These are phyloP conservation scores for Articulospora tetracladia DNA, from an alignment of 495 filamentous ascomycete genomes.

Conservation along the genomic window DNA sequence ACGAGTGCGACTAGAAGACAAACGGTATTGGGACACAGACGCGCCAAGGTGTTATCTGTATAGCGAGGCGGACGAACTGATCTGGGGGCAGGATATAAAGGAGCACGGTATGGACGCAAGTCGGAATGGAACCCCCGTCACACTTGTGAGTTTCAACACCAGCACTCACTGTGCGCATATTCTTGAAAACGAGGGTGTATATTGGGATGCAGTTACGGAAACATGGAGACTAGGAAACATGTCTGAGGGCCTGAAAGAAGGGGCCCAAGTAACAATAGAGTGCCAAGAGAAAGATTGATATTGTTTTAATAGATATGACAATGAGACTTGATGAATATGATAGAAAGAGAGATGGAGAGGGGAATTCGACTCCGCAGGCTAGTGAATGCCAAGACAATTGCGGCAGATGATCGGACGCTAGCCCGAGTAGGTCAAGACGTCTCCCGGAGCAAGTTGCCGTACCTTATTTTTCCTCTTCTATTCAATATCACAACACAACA, in stretches of 20 bases:
- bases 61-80: constrained; percentile 30
- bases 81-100: constrained; percentile 30
- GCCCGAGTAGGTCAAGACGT: too few species aligned
- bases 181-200: not conserved
- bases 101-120: constrained; percentile 23
- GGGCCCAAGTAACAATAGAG: not conserved
- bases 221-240: not conserved
- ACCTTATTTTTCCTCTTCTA: too few species aligned
- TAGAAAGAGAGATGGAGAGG: too few species aligned
- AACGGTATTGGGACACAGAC: constrained; percentile 15
- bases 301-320: too few species aligned
- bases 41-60: constrained; percentile 27
- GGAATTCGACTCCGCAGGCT: too few species aligned
- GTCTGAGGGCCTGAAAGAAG: not conserved
- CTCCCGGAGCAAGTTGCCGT: too few species aligned
- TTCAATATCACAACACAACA: too few species aligned
- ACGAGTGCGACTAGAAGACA: constrained; percentile 22
- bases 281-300: not conserved
- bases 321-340: too few species aligned
- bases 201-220: constrained; percentile 2
- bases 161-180: constrained; percentile 31
- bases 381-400: too few species aligned
- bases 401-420: too few species aligned
- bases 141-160: constrained; percentile 25
- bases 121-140: constrained; percentile 13